Conservation (phyloP, 768 basidiomycete genomes). For the Naganishia vishniacii region DNA sequence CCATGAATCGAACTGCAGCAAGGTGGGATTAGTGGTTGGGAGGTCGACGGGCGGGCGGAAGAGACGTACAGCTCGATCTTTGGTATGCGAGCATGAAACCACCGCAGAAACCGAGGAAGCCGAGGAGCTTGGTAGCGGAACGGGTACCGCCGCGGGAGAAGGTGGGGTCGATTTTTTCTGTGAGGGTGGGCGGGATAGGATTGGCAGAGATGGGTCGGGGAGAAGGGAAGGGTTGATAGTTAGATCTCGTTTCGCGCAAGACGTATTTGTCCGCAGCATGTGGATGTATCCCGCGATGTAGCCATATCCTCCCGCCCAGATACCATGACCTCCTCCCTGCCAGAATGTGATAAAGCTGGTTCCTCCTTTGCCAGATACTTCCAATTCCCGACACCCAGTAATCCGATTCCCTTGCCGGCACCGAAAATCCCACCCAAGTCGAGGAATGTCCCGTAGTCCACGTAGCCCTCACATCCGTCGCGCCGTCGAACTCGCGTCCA, state of each 20-base stretch:
- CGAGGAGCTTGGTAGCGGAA: slow-evolving; percentile 51
- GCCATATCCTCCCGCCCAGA: background rate
- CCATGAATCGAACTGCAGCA: slow-evolving; percentile 42
- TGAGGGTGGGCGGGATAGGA: background rate
- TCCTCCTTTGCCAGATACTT: background rate
- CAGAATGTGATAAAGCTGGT: background rate
- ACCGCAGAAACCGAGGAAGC: slow-evolving; percentile 74
- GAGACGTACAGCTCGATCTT: slow-evolving; percentile 69
- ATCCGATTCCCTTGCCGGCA: no score
- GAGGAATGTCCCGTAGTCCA: no score
- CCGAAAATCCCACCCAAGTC: no score
- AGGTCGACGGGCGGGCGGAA: background rate
- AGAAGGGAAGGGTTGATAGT: background rate
- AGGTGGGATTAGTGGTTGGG: slow-evolving; percentile 21
- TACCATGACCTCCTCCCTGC: background rate
- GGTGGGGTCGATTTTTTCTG: slow-evolving; percentile 49
- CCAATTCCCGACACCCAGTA: no score
- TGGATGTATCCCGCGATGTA: no score
- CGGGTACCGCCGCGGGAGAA: slow-evolving; percentile 47
- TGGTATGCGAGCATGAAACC: slow-evolving; percentile 94
- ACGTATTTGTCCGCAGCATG: no score
- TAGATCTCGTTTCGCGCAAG: no score
- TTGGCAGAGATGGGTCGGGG: background rate
- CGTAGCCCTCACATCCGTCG: no score
- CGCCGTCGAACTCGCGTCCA: no score